These are phyloP conservation scores for Ogataea zsoltii DNA, from an alignment of 805 yeast genomes.

Conservation along the genomic window DNA sequence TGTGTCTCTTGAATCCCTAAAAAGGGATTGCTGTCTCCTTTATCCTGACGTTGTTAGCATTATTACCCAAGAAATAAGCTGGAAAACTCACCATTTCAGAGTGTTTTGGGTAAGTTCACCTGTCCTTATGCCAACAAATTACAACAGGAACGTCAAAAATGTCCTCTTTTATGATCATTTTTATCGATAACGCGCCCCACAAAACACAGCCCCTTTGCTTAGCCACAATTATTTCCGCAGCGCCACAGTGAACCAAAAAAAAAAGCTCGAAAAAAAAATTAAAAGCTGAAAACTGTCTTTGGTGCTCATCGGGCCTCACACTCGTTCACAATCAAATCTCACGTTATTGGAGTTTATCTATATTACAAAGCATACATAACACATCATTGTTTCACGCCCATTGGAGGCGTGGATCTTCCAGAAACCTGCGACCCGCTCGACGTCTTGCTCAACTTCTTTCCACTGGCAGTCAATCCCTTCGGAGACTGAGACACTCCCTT, in stretches of 20 bases:
- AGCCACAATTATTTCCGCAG: too few relatives aligned
- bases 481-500: slow-evolving; percentile 11
- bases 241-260: too few relatives aligned
- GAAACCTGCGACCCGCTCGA: slow-evolving; percentile 4
- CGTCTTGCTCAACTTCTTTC: slow-evolving; percentile 9
- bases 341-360: background rate
- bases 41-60: background rate
- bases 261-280: too few relatives aligned
- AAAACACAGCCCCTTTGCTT: too few relatives aligned
- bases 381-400: background rate
- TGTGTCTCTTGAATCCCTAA: background rate
- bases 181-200: too few relatives aligned
- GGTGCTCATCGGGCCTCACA: too few relatives aligned
- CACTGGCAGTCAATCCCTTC: slow-evolving; percentile 2
- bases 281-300: too few relatives aligned
- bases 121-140: too few relatives aligned
- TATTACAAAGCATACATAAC: background rate
- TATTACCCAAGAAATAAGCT: background rate
- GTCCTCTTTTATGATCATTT: too few relatives aligned
- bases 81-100: background rate
- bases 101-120: too few relatives aligned
- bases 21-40: slow-evolving; percentile 1
- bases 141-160: too few relatives aligned
- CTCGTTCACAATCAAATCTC: too few relatives aligned
- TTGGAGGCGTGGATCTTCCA: background rate